A percentile compares a stretch with the other conserved stretches of the same genome.
phyloP scores from a whole-genome alignment of 1,284 basidiomycete genomes.

The Moesziomyces parantarcticus region DNA sequence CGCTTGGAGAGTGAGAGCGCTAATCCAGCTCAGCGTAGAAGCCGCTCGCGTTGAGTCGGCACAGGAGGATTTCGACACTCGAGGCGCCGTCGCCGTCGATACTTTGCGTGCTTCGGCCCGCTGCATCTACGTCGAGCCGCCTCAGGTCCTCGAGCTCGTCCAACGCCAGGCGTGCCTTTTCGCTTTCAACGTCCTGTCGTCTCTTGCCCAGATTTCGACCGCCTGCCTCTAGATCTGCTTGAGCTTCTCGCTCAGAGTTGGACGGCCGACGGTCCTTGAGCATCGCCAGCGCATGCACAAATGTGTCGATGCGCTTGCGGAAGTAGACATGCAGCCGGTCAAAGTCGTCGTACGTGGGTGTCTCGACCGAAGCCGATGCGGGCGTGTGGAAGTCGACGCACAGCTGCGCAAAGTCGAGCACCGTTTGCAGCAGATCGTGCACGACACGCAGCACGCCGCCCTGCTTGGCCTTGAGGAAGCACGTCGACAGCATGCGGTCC shows the following conservation, averaged over 20 bases:
- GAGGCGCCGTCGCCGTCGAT: slow-evolving; percentile 8
- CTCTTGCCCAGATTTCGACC: slow-evolving; percentile 10
- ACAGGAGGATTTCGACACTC: slow-evolving; percentile 29
- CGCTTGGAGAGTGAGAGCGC: neutral
- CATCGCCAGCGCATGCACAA: slow-evolving; percentile 32
- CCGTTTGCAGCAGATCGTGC: slow-evolving; percentile 31
- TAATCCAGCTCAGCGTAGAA: slow-evolving; percentile 39
- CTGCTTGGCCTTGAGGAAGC: slow-evolving; percentile 50
- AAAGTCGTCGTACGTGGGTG: slow-evolving; percentile 29
- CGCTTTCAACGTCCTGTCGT: slow-evolving; percentile 31
- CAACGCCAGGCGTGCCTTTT: slow-evolving; percentile 19
- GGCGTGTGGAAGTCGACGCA: slow-evolving; percentile 33
- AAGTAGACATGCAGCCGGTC: slow-evolving; percentile 17
- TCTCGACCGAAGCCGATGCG: slow-evolving; percentile 2
- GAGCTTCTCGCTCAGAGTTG: neutral
- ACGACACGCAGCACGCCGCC: slow-evolving; percentile 16
- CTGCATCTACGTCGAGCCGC: slow-evolving; percentile 20
- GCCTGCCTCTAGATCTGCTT: neutral
- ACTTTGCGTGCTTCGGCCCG: slow-evolving; percentile 8
- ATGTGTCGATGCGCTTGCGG: slow-evolving; percentile 16
- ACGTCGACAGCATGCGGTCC: slow-evolving; percentile 49
- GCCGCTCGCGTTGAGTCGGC: slow-evolving; percentile 26
- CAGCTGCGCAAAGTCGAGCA: slow-evolving; percentile 44
- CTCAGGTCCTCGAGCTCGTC: slow-evolving; percentile 38
- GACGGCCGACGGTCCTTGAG: slow-evolving; percentile 23